Conservation (phyloP, 192 early-diverging fungal genomes). For the Glomus cerebriforme region DNA sequence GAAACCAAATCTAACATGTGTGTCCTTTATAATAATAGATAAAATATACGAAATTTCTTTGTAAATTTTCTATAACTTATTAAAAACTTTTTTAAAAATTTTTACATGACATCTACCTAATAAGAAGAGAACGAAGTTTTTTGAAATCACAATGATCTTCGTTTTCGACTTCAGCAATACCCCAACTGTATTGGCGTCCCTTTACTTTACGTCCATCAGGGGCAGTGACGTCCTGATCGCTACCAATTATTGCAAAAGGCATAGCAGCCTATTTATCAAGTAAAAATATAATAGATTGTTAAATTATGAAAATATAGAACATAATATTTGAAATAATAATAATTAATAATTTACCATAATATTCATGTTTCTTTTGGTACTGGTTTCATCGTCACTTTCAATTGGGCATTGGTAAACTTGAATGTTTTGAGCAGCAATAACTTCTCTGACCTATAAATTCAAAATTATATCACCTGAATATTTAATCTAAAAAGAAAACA, state of each 20-base stretch:
- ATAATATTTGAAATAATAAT: background rate
- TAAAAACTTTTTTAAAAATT: background rate
- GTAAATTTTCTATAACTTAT: background rate
- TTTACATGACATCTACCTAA: constrained; percentile 40
- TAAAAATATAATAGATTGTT: constrained; percentile 24
- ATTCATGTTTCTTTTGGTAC: constrained; percentile 77
- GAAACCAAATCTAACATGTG: constrained; percentile 97
- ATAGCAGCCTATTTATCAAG: constrained; percentile 63
- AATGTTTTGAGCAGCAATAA: constrained; percentile 90
- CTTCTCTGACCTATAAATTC: constrained; percentile 75
- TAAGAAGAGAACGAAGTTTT: constrained; percentile 94
- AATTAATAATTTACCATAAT: constrained; percentile 59
- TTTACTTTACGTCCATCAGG: constrained; percentile 88
- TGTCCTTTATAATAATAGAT: constrained; percentile 54
- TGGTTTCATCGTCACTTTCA: constrained; percentile 85
- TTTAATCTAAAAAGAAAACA: background rate
- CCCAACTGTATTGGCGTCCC: constrained; percentile 97
- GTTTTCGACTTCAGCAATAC: constrained; percentile 98
- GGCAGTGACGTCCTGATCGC: constrained; percentile 80
- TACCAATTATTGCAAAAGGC: constrained; percentile 96
- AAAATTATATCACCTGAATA: background rate
- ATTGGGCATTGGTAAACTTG: constrained; percentile 87
- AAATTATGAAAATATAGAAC: background rate
- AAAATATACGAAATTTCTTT: background rate
- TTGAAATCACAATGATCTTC: constrained; percentile 98